Evolutionary conservation across 768 basidiomycete species (phyloP).

Genomic region (Trametes elegans): DNA sequence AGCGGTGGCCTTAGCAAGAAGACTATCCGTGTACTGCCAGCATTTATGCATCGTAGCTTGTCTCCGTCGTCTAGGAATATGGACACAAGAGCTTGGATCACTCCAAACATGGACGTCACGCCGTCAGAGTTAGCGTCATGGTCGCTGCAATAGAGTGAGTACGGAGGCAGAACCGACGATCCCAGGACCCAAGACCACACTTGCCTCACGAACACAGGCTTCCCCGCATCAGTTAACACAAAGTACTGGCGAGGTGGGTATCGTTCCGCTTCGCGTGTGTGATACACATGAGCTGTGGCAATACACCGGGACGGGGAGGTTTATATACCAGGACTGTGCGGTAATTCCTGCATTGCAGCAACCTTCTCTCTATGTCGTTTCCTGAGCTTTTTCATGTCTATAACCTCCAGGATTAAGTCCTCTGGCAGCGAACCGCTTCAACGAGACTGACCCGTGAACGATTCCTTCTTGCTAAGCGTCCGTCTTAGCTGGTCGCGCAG

Average conservation of each 20-base stretch:
- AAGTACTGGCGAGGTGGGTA: slow-evolving; percentile 61
- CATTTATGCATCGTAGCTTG: slow-evolving; percentile 79
- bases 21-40: slow-evolving; percentile 78
- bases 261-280: slow-evolving; percentile 6
- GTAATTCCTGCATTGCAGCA: slow-evolving; percentile 38
- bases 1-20: slow-evolving; percentile 86
- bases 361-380: slow-evolving; percentile 6
- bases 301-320: neutral
- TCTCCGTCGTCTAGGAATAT: slow-evolving; percentile 94
- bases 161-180: too few species aligned
- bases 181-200: slow-evolving; percentile 14
- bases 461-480: slow-evolving; percentile 55
- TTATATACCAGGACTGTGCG: slow-evolving; percentile 36
- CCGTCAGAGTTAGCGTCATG: slow-evolving; percentile 58
- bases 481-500: slow-evolving; percentile 71
- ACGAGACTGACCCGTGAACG: slow-evolving; percentile 43
- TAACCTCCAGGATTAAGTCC: neutral
- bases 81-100: slow-evolving; percentile 94
- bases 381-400: slow-evolving; percentile 5
- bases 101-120: slow-evolving; percentile 78
- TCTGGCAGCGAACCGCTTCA: too few species aligned
- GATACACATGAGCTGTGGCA: too few species aligned
- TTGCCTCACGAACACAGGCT: slow-evolving; percentile 93
- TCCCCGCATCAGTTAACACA: slow-evolving; percentile 92
- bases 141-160: slow-evolving; percentile 40